Evolutionary conservation across 208 protist genomes (phyloP), one percentile per base, ranked within the genome.

Genomic region (Porcisia hertigi): DNA sequence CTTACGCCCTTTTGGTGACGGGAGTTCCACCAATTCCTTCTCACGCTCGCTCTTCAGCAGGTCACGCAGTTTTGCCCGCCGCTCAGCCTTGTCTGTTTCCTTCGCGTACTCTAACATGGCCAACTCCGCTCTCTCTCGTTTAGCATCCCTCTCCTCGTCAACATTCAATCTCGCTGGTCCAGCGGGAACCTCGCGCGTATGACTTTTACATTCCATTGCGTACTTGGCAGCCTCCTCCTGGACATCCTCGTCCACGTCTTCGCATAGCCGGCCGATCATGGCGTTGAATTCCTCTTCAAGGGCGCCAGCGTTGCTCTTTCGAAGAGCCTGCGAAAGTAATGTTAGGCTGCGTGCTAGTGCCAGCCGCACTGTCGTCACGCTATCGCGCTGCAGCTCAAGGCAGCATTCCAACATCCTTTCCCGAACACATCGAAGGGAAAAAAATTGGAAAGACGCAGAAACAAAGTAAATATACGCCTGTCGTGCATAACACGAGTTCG

Each of bases 61-160:
- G 59, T 97, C 92, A 16, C 90, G 90, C 62, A 97, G 83, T 69
- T 97, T 97, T 12, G 92, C 86, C 9, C 94, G 88, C 25, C 94
- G 86, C 73, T 96, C 92, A 1, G 89, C 91, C 80, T 96, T 97
- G 72, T 97, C 94, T 7, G 78, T 91, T 69, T 97, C 94, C 80
- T 97, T 97, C 5, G 94, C 92, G 49, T 90, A 73, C 66, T 97
- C 92, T 11, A 97, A 73, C 82, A 97, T 86, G 6, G 81, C 69
- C 60, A 90, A 81, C 72, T 97, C 92, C 9, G 81, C 76, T 74
- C 87, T 82, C 79, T 96, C 94, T 5, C 91, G 88, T 36, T 83
- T 75, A 52, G 75, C 69, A 79, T 97, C 92, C 60, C 89, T 84
- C 52, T 58, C 75, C 71, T 89, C 88, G 52, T 89, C 85, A 20